Percentiles rank a stretch among this genome's conserved stretches.
These are phyloP conservation scores for Gynandropsis gynandra DNA, from an alignment of 345 rosid genomes.

Conservation along the genomic window DNA sequence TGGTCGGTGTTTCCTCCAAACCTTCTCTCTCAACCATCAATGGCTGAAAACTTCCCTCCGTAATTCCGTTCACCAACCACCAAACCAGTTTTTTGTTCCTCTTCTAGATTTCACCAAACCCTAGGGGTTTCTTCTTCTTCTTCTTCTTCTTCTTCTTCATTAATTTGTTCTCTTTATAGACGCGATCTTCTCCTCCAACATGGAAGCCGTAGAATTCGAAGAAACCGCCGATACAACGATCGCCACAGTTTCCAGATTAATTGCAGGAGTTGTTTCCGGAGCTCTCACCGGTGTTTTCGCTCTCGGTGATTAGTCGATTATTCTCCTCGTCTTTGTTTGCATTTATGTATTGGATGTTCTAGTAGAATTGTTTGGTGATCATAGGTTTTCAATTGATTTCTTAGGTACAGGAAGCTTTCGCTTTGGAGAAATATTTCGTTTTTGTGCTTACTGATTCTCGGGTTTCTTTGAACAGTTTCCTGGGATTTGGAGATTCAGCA, in stretches of 20 bases:
- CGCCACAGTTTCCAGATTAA: conserved; percentile 36
- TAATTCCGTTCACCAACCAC: not conserved
- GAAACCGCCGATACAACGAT: conserved; percentile 25
- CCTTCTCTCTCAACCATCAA: conserved; percentile 12
- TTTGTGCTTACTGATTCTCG: not conserved
- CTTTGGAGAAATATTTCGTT: not conserved
- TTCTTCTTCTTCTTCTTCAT: not conserved
- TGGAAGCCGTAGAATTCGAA: conserved; percentile 30
- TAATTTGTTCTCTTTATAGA: conserved; percentile 22
- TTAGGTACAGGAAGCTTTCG: not conserved
- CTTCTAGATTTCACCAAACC: conserved; percentile 19
- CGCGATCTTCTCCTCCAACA: conserved; percentile 23
- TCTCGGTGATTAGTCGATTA: conserved; percentile 30
- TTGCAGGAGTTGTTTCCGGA: conserved; percentile 49
- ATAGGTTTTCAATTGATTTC: not conserved
- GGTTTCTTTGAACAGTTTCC: not conserved
- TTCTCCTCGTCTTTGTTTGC: conserved; percentile 7
- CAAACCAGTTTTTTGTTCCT: not conserved
- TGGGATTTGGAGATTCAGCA: too few relatives aligned
- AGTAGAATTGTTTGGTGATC: conserved; percentile 3
- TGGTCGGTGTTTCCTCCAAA: conserved; percentile 19
- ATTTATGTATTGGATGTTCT: not conserved
- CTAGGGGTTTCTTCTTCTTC: not conserved
- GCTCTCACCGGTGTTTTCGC: conserved; percentile 65
- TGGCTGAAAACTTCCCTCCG: conserved; percentile 19